Conservation (phyloP, 2,329 filamentous ascomycete genomes). For the Thelonectria blattea region DNA sequence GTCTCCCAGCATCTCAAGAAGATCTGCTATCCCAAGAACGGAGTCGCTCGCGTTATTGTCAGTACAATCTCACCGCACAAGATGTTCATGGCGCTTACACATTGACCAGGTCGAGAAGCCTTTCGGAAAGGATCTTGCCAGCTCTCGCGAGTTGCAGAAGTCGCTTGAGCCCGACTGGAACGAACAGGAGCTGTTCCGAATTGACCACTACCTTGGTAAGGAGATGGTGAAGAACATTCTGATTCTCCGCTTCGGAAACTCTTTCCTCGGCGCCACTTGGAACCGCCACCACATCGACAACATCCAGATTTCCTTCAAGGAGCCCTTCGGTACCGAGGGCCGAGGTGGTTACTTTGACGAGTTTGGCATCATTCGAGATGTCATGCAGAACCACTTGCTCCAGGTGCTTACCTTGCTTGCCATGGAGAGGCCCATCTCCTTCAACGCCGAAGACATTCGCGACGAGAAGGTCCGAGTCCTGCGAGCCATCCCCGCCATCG, state of each 20-base stretch:
- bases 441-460: constrained; percentile 96
- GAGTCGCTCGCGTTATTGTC: constrained; percentile 93
- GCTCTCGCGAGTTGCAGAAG: constrained; percentile 92
- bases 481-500: constrained; percentile 89
- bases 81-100: constrained; percentile 26
- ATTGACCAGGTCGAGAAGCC: constrained; percentile 88
- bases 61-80: constrained; percentile 46
- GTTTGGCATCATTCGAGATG: constrained; percentile 98
- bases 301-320: constrained; percentile 99
- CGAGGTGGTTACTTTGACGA: constrained; percentile 99
- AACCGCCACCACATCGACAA: constrained; percentile 99
- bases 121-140: constrained; percentile 94
- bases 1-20: constrained; percentile 97
- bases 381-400: constrained; percentile 99
- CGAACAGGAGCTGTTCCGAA: constrained; percentile 98
- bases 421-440: constrained; percentile 98
- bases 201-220: constrained; percentile 99
- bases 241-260: constrained; percentile 96
- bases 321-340: constrained; percentile 97
- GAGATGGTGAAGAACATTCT: constrained; percentile 99
- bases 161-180: constrained; percentile 97
- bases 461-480: constrained; percentile 98
- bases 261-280: constrained; percentile 98
- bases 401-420: constrained; percentile 95
- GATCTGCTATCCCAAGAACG: constrained; percentile 92